phyloP scores from a whole-genome alignment of 176 grass and related monocot species.

The Zoysia japonica region DNA sequence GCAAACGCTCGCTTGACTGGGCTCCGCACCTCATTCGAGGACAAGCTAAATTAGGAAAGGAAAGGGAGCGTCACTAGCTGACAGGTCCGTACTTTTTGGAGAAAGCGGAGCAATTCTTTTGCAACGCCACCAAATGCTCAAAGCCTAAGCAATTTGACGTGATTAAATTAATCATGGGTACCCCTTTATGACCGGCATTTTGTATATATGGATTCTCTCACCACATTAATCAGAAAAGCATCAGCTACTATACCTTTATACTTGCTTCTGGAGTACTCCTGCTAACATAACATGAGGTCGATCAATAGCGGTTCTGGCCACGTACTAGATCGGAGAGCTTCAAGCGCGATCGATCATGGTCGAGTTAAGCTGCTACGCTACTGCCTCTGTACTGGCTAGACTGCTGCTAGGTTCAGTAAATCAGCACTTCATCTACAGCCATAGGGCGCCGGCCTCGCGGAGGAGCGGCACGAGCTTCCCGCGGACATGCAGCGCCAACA shows the following conservation, averaged over 20 bases:
- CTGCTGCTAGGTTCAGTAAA: too few species aligned
- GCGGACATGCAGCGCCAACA: conserved; percentile 65
- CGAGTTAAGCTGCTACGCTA: too few species aligned
- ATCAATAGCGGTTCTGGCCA: too few species aligned
- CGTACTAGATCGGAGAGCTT: too few species aligned
- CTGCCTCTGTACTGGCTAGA: too few species aligned
- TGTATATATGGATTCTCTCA: neutral
- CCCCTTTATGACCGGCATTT: neutral
- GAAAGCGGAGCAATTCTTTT: too few species aligned
- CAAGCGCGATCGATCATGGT: too few species aligned
- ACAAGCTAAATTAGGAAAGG: neutral
- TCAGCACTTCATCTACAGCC: conserved; percentile 26
- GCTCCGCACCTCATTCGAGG: neutral
- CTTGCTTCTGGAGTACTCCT: neutral
- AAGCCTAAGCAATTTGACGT: neutral
- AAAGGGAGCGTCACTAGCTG: too few species aligned
- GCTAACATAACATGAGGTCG: neutral
- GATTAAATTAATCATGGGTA: neutral
- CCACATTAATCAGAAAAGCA: neutral
- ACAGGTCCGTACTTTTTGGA: neutral
- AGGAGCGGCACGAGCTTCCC: conserved; percentile 67
- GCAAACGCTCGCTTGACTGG: neutral
- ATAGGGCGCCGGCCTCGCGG: conserved; percentile 62
- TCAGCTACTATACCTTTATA: neutral
- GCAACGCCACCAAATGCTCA: neutral